Conservation (phyloP, 495 filamentous ascomycete species). For the Lepraria neglecta region DNA sequence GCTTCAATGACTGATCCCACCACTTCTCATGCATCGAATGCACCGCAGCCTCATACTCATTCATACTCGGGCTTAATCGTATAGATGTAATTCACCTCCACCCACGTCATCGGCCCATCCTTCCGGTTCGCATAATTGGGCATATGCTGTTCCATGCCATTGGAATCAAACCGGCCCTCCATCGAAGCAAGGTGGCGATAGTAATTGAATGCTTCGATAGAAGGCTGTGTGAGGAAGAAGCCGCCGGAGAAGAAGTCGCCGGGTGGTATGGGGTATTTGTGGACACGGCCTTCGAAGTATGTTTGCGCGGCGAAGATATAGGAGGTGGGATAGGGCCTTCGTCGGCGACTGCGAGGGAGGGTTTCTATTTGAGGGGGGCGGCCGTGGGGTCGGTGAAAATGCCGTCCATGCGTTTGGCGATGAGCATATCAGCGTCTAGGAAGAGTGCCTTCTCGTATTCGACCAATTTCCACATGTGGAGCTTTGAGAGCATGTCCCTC, state of each 20-base stretch:
- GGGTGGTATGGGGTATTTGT: slow-evolving; percentile 32
- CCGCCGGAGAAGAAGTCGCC: slow-evolving; percentile 34
- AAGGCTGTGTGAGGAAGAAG: slow-evolving; percentile 38
- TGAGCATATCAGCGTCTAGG: slow-evolving; percentile 41
- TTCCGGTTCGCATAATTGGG: slow-evolving; percentile 41
- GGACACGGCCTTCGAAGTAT: slow-evolving; percentile 20
- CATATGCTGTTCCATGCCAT: slow-evolving; percentile 39
- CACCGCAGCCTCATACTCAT: slow-evolving; percentile 36
- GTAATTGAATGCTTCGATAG: slow-evolving; percentile 35
- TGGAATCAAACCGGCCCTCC: slow-evolving; percentile 31
- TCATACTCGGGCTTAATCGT: slow-evolving; percentile 32
- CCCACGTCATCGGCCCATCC: slow-evolving; percentile 43
- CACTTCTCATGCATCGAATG: slow-evolving; percentile 40
- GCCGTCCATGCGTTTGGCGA: slow-evolving; percentile 33
- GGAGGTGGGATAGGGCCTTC: slow-evolving; percentile 31
- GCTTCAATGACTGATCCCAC: slow-evolving; percentile 27
- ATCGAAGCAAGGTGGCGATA: slow-evolving; percentile 31
- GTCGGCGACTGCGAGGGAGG: slow-evolving; percentile 7
- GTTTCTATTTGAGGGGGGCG: background rate
- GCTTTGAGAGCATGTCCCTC: slow-evolving; percentile 36
- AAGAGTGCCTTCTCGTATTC: slow-evolving; percentile 42
- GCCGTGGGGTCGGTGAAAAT: slow-evolving; percentile 37
- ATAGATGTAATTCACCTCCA: slow-evolving; percentile 32
- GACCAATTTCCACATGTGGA: slow-evolving; percentile 38
- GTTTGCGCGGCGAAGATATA: slow-evolving; percentile 36